Evolutionary conservation across 2,329 filamentous ascomycete species (phyloP).

Genomic region (Trichoderma oligosporum): DNA sequence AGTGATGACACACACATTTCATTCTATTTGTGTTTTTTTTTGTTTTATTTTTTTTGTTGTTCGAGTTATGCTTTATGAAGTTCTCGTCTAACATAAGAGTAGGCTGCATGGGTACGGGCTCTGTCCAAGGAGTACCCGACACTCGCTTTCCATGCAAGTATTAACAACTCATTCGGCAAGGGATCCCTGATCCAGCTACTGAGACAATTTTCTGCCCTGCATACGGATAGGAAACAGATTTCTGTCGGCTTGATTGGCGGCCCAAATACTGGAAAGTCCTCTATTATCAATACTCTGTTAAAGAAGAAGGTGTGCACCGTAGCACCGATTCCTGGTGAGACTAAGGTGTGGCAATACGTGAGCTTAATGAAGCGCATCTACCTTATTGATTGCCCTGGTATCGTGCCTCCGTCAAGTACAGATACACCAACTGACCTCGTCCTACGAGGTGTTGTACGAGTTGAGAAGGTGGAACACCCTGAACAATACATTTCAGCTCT

Average conservation of each 20-base stretch:
- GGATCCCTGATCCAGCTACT: constrained; percentile 88
- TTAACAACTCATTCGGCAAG: constrained; percentile 96
- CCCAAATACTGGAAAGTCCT: constrained; percentile 93
- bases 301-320: constrained; percentile 94
- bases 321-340: constrained; percentile 92
- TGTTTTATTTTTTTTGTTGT: neutral
- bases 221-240: constrained; percentile 89
- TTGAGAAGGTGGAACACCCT: constrained; percentile 94
- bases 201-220: constrained; percentile 85
- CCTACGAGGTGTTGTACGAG: constrained; percentile 82
- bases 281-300: constrained; percentile 92
- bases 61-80: neutral
- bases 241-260: constrained; percentile 76
- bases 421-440: constrained; percentile 87
- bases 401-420: constrained; percentile 81
- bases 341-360: constrained; percentile 97
- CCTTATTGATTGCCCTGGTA: constrained; percentile 93
- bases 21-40: constrained; percentile 24
- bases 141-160: constrained; percentile 87
- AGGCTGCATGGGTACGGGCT: constrained; percentile 90
- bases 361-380: constrained; percentile 87
- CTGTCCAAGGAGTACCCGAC: constrained; percentile 91
- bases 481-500: constrained; percentile 92
- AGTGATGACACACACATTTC: constrained; percentile 90
- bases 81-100: constrained; percentile 21